Conservation (phyloP, 108 stramenopile genomes). For the Nitzschia inconspicua region DNA sequence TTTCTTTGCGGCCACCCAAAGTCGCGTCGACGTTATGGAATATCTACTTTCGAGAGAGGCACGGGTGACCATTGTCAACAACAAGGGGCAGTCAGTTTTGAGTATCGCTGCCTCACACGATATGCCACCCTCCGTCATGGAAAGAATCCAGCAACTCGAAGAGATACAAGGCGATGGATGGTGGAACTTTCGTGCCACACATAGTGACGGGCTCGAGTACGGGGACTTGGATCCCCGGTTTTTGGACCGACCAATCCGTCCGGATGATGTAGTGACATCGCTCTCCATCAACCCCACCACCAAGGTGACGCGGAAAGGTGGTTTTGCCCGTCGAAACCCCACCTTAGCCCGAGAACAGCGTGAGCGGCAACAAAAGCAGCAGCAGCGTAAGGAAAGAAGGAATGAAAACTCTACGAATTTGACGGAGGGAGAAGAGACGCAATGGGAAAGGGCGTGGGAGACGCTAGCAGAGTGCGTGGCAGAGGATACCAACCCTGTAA, state of each 20-base stretch:
- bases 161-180: conserved; percentile 19
- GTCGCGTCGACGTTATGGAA: conserved; percentile 53
- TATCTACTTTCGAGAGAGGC: conserved; percentile 41
- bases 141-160: not conserved
- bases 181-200: conserved; percentile 57
- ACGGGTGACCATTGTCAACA: conserved; percentile 74
- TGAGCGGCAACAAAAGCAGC: conserved; percentile 1
- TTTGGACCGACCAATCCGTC: conserved; percentile 37
- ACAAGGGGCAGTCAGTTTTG: conserved; percentile 79
- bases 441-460: conserved; percentile 40
- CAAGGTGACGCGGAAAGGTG: conserved; percentile 45
- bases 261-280: conserved; percentile 44
- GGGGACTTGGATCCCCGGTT: conserved; percentile 73
- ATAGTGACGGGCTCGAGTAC: conserved; percentile 64
- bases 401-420: not conserved
- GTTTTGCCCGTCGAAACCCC: conserved; percentile 57
- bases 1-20: conserved; percentile 74
- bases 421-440: conserved; percentile 16
- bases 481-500: not conserved
- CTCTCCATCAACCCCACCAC: conserved; percentile 60
- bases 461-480: not conserved
- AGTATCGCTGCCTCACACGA: conserved; percentile 45
- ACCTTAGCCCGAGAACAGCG: conserved; percentile 7
- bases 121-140: not conserved
- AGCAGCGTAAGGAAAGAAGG: conserved; percentile 4